phyloP scores from a whole-genome alignment of 225 moss, liverwort and hornwort species.

The Sphagnum contortum region DNA sequence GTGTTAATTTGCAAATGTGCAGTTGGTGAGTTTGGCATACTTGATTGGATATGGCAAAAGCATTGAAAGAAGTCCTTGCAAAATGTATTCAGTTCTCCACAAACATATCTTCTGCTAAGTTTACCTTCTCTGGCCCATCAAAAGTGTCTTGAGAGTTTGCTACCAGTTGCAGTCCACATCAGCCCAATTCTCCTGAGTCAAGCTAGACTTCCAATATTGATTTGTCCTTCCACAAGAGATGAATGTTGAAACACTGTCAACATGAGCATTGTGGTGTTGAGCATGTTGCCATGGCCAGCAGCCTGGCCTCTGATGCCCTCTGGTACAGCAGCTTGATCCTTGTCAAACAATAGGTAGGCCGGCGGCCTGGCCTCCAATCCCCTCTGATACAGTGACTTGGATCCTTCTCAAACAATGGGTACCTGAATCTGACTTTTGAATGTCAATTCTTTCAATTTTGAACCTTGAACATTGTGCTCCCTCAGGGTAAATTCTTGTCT shows the following conservation, averaged over 20 bases:
- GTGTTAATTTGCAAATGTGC: conserved; percentile 7
- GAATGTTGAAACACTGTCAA: no score
- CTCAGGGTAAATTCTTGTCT: no score
- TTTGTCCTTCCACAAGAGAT: no score
- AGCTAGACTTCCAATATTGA: no score
- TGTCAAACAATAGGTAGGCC: no score
- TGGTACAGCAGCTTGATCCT: no score
- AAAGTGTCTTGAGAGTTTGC: no score
- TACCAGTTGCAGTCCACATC: no score
- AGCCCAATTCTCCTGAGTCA: no score
- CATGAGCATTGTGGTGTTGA: conserved; percentile 79
- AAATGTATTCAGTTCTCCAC: conserved; percentile 39
- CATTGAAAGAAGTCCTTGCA: conserved; percentile 93
- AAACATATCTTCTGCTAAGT: no score
- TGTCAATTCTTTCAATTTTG: no score
- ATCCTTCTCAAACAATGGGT: conserved; percentile 71
- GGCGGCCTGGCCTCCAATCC: conserved; percentile 58
- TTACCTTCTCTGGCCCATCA: neutral
- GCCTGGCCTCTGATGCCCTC: conserved; percentile 9
- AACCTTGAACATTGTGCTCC: no score
- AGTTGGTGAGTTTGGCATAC: conserved; percentile 97
- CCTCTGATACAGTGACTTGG: conserved; percentile 49
- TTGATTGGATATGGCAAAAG: conserved; percentile 88
- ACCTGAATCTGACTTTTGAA: conserved; percentile 1
- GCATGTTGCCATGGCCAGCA: conserved; percentile 99